Conservation (phyloP, 345 rosid species). For the Aquilaria yunnanensis region DNA sequence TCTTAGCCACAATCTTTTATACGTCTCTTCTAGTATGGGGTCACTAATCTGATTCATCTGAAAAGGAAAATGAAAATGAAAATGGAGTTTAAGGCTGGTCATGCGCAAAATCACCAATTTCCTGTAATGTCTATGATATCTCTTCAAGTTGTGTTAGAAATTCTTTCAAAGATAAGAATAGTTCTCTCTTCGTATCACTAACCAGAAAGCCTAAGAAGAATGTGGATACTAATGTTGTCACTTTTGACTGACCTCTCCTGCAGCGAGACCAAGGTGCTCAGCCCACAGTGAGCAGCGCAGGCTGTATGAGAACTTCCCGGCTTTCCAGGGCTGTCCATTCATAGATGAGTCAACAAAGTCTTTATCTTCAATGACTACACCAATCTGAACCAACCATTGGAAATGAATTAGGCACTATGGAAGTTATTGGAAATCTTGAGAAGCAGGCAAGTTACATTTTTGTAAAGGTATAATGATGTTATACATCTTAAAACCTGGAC, state of each 20-base stretch:
- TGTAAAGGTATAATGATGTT: too few species aligned
- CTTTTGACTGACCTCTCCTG: constrained; percentile 48
- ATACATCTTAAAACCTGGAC: too few species aligned
- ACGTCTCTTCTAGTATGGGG: constrained; percentile 61
- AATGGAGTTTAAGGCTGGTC: background rate
- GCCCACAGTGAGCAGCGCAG: constrained; percentile 79
- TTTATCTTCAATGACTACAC: constrained; percentile 75
- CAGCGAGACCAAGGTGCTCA: constrained; percentile 78
- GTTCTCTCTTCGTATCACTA: too few species aligned
- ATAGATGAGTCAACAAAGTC: constrained; percentile 73
- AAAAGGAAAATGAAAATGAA: background rate
- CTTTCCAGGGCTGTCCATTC: constrained; percentile 77
- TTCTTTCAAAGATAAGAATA: background rate
- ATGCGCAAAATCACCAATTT: background rate
- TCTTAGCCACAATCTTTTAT: constrained; percentile 59
- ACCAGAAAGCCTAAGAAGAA: background rate
- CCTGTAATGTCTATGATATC: too few species aligned
- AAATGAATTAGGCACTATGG: too few species aligned
- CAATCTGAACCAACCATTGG: constrained; percentile 46
- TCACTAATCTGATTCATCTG: constrained; percentile 59
- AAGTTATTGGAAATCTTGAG: too few species aligned
- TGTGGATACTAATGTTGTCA: background rate
- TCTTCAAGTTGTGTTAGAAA: too few species aligned
- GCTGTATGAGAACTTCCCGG: constrained; percentile 69
- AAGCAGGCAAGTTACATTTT: too few species aligned